Evolutionary conservation across 1,284 basidiomycete genomes (phyloP).

Genomic region (Rhodotorula sp.): DNA sequence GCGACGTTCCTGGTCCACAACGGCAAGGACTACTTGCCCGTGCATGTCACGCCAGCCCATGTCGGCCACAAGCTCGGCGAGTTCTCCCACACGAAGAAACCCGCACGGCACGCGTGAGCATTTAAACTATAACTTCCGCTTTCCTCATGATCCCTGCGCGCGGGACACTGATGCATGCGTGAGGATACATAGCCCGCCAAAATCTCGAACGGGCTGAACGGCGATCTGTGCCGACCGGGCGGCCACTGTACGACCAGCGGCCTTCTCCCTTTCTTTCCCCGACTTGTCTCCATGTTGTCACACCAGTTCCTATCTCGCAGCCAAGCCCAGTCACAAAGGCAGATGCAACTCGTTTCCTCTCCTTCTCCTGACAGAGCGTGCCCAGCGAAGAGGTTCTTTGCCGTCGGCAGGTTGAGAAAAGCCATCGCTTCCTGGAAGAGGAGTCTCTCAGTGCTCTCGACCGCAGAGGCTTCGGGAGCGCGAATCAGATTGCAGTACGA

Average conservation of each 20-base stretch:
- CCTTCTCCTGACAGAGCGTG: no score
- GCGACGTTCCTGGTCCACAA: conserved; percentile 72
- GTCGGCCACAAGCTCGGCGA: conserved; percentile 97
- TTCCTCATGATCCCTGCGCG: neutral
- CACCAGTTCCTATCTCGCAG: neutral
- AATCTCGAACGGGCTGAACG: neutral
- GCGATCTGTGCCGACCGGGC: no score
- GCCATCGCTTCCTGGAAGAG: no score
- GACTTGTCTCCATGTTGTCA: neutral
- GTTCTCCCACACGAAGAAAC: conserved; percentile 62
- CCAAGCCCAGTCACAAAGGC: neutral
- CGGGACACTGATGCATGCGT: neutral
- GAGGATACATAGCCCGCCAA: neutral
- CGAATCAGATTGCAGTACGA: neutral
- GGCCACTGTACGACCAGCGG: neutral
- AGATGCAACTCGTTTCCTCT: no score
- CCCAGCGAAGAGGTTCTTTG: no score
- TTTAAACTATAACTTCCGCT: neutral
- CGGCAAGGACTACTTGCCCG: conserved; percentile 84
- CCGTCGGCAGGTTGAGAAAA: no score
- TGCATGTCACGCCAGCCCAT: conserved; percentile 92
- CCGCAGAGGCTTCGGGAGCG: neutral
- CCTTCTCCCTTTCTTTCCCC: neutral
- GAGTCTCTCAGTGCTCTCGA: no score
- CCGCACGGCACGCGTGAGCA: conserved; percentile 5